Evolutionary conservation across 1,284 basidiomycete species (phyloP), one percentile per base, ranked within the genome.

Genomic region (Ceratobasidium sp.): DNA sequence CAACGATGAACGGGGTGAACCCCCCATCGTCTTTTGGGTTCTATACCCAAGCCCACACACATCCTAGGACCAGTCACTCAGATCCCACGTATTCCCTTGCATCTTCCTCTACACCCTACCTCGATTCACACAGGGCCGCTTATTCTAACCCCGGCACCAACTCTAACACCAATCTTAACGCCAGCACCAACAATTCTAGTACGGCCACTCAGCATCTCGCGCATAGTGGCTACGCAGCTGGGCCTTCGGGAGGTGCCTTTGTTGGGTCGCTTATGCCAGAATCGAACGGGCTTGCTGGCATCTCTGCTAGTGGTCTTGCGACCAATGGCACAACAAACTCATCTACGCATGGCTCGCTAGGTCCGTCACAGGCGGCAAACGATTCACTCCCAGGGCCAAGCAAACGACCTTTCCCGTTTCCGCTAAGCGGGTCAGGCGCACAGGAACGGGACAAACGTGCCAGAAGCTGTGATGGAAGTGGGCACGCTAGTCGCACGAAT

Each of bases 391-490:
- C 66, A 4, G 22, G 27, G 2, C 54, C 65, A 9, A 59, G 53
- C 44, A 71, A 71, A 29, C 66, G 66, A 22, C 66, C 66, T 19
- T 71, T 71, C 59, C 66, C 66, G 41, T 71, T 54, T 15, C 27
- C 66, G 0, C 36, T 5, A 41, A 41, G 36, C 36, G 36, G 36
- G 11, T 47, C 24, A 15, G 51, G 51, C 17, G 53, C 65, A 19
- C 66, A 71, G 45, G 66, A 71, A 27, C 53, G 66, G 27, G 66
- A 71, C n/a, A 71, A 71, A 44, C 66, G 66, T 24, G 53, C 66
- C 17, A 57, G 66, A 41, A 67, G 65, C 44, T 53, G 65, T 24
- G 51, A 56, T 29, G 59, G 59, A 5, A 7, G 27, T 6, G 29
- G 29, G 11, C 22, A 24, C 54, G 27, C 54, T 57, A 57, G 22